A percentile compares a stretch with the other conserved stretches of the same genome.
These are phyloP conservation scores for Hondaea fermentalgiana DNA, from an alignment of 108 stramenopile genomes.

Conservation along the genomic window DNA sequence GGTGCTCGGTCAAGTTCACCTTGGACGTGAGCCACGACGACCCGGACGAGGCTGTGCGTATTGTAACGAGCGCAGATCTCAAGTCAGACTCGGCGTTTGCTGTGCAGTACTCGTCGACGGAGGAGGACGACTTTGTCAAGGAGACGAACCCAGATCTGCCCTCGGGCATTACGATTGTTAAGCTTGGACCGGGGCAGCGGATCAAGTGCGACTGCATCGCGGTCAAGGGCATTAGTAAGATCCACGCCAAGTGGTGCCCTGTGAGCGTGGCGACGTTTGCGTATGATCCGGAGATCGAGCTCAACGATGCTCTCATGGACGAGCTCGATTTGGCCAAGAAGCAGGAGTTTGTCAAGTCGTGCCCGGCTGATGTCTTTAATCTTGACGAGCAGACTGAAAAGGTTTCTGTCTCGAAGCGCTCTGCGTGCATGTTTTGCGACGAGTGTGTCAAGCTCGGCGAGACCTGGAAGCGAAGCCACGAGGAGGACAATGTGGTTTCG, in stretches of 20 bases:
- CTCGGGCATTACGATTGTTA: conserved; percentile 77
- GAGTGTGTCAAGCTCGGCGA: conserved; percentile 14
- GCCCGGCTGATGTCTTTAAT: conserved; percentile 72
- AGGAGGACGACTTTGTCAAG: conserved; percentile 54
- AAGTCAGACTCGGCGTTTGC: not conserved
- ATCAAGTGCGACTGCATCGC: conserved; percentile 84
- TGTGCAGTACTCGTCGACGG: conserved; percentile 15
- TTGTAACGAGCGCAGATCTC: not conserved
- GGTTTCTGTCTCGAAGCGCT: conserved; percentile 48
- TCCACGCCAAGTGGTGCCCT: conserved; percentile 97
- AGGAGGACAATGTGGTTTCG: conserved; percentile 17
- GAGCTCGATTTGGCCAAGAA: conserved; percentile 64
- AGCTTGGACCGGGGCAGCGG: conserved; percentile 82
- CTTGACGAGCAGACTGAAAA: conserved; percentile 57
- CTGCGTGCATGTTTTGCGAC: conserved; percentile 28
- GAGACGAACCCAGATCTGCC: conserved; percentile 69
- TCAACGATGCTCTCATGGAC: conserved; percentile 34
- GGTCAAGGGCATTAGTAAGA: conserved; percentile 85
- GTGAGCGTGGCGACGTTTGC: conserved; percentile 85
- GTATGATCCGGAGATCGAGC: conserved; percentile 66
- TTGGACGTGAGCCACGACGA: conserved; percentile 55
- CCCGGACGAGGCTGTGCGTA: not conserved
- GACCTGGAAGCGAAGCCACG: not conserved
- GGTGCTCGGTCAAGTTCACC: conserved; percentile 75
- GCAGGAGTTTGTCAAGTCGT: conserved; percentile 70